These are phyloP conservation scores for Ophiocordyceps camponoti-saundersi DNA, from an alignment of 2,329 filamentous ascomycete genomes.

Conservation along the genomic window DNA sequence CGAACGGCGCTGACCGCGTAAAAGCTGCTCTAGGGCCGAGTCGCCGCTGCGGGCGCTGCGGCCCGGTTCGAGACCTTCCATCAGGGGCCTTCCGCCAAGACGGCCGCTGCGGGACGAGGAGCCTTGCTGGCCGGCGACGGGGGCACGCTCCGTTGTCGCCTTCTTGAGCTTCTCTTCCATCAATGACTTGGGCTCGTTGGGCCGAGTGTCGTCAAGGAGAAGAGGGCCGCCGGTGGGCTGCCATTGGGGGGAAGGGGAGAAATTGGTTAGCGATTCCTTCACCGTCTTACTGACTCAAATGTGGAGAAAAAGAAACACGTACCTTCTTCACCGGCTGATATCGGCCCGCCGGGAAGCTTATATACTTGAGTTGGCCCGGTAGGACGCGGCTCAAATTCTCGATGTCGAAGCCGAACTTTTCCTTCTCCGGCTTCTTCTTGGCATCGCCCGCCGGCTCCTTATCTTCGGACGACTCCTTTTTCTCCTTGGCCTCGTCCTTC, in stretches of 20 bases:
- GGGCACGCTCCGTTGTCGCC: conserved; percentile 43
- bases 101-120: not conserved
- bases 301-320: conserved; percentile 3
- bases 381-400: conserved; percentile 95
- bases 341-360: conserved; percentile 77
- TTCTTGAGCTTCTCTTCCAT: conserved; percentile 92
- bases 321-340: conserved; percentile 88
- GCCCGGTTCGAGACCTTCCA: conserved; percentile 18
- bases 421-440: conserved; percentile 88
- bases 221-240: conserved; percentile 88
- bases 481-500: conserved; percentile 46
- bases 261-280: conserved; percentile 7
- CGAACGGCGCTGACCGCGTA: conserved; percentile 20
- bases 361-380: conserved; percentile 83
- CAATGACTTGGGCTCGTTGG: conserved; percentile 60
- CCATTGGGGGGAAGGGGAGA: not conserved
- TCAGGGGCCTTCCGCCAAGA: conserved; percentile 13
- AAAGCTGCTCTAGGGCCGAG: conserved; percentile 23
- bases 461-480: conserved; percentile 35
- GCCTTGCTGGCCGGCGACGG: conserved; percentile 28
- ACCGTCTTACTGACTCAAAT: not conserved
- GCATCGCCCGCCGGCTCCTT: conserved; percentile 41
- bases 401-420: conserved; percentile 91
- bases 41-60: conserved; percentile 14
- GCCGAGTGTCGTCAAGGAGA: conserved; percentile 71